phyloP scores from a whole-genome alignment of 768 basidiomycete genomes.

The Suillus bovinus region DNA sequence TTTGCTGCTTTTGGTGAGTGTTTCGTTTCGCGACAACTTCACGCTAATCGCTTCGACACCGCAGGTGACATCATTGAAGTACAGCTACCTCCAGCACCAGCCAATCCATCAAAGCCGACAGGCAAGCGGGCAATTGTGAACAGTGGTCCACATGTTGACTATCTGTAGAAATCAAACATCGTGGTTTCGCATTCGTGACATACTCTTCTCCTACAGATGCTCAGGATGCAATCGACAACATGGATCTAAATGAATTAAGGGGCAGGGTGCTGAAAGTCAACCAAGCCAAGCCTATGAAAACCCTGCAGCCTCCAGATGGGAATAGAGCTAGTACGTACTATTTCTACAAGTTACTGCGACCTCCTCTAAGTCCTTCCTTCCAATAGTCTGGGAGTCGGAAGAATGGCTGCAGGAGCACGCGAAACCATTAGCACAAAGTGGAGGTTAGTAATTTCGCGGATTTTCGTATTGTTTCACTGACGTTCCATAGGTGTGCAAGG shows the following conservation, averaged over 20 bases:
- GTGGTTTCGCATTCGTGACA: conserved; percentile 94
- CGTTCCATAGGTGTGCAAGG: conserved; percentile 51
- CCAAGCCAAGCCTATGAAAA: conserved; percentile 81
- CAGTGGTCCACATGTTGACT: conserved; percentile 12
- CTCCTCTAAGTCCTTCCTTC: conserved; percentile 8
- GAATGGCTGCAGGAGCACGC: conserved; percentile 87
- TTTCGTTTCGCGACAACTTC: conserved; percentile 1
- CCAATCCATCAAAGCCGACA: conserved; percentile 63
- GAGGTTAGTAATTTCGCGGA: conserved; percentile 46
- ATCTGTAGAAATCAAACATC: conserved; percentile 69
- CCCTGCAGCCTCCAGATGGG: conserved; percentile 57
- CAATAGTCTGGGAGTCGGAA: conserved; percentile 91
- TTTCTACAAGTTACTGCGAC: conserved; percentile 8
- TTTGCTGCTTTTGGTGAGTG: conserved; percentile 86
- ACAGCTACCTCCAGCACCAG: conserved; percentile 77
- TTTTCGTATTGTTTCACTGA: conserved; percentile 7
- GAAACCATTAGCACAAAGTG: conserved; percentile 73
- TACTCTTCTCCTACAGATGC: conserved; percentile 81
- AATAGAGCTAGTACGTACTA: conserved; percentile 71
- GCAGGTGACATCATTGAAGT: conserved; percentile 92
- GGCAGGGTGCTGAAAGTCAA: conserved; percentile 82
- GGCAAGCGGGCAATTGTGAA: conserved; percentile 38
- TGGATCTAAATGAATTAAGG: conserved; percentile 89
- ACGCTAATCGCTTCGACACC: conserved; percentile 7
- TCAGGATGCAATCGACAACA: conserved; percentile 97